Conservation (phyloP, 257 asterid species). For the Jacaranda copaia region DNA sequence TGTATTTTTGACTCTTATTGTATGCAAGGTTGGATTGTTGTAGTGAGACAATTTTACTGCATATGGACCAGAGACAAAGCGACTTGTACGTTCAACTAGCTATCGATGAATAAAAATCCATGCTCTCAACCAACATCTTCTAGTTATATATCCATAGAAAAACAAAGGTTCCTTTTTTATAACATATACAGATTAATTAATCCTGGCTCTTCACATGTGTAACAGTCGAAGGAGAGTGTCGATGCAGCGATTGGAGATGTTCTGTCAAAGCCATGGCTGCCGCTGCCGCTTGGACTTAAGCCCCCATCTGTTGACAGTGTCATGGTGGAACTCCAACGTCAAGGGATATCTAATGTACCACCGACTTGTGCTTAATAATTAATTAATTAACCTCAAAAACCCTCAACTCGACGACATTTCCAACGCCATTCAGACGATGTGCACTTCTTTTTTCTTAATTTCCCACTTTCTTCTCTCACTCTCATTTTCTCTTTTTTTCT, state of each 20-base stretch:
- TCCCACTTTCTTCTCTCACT: neutral
- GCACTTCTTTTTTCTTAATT: conserved; percentile 15
- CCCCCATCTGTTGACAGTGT: conserved; percentile 83
- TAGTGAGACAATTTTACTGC: conserved; percentile 3
- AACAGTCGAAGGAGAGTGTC: conserved; percentile 92
- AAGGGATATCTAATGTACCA: conserved; percentile 84
- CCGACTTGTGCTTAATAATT: conserved; percentile 55
- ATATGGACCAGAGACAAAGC: conserved; percentile 13
- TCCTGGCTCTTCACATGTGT: neutral
- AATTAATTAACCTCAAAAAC: neutral
- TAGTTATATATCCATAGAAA: no score
- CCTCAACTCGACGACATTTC: conserved; percentile 79
- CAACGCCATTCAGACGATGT: conserved; percentile 36
- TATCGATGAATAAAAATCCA: neutral
- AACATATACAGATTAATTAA: neutral
- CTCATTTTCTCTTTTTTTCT: neutral
- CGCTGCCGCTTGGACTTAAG: conserved; percentile 91
- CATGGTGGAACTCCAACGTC: conserved; percentile 80
- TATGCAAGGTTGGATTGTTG: conserved; percentile 7
- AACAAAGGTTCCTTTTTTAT: no score
- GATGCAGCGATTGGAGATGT: conserved; percentile 96
- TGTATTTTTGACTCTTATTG: no score
- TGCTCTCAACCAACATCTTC: neutral
- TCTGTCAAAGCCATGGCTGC: conserved; percentile 89
- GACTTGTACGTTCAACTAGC: conserved; percentile 8